phyloP scores from a whole-genome alignment of 2,329 filamentous ascomycete species.

The Penicillium hordei region DNA sequence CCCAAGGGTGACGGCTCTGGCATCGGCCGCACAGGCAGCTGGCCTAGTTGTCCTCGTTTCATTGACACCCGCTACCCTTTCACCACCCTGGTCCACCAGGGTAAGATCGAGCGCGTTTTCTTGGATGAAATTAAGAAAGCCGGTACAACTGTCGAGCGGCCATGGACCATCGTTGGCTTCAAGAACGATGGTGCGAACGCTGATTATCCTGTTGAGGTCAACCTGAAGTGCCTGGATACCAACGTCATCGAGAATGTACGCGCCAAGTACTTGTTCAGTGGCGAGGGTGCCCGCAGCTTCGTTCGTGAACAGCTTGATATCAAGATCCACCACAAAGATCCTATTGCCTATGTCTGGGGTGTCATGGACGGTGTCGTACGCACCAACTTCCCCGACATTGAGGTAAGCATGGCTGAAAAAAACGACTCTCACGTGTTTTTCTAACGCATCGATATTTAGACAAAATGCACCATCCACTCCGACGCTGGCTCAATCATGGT shows the following conservation, averaged over 20 bases:
- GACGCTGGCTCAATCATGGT: conserved; percentile 65
- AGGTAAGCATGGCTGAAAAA: conserved; percentile 40
- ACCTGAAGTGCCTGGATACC: conserved; percentile 74
- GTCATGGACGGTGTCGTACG: conserved; percentile 66
- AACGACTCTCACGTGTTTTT: not conserved
- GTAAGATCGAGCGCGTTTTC: conserved; percentile 62
- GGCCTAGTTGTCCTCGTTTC: conserved; percentile 86
- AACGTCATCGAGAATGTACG: conserved; percentile 64
- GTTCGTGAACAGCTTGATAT: conserved; percentile 65
- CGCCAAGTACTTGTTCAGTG: conserved; percentile 63
- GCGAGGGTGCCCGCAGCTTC: conserved; percentile 62
- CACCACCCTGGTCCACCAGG: conserved; percentile 63
- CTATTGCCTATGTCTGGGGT: conserved; percentile 64
- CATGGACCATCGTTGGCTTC: conserved; percentile 63
- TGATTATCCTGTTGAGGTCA: conserved; percentile 77
- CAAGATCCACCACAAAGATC: conserved; percentile 63
- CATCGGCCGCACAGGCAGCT: conserved; percentile 63
- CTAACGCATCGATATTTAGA: conserved; percentile 39
- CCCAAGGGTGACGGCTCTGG: conserved; percentile 53
- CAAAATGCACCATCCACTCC: conserved; percentile 68
- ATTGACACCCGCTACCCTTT: conserved; percentile 65
- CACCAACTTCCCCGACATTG: conserved; percentile 64
- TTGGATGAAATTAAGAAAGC: conserved; percentile 62
- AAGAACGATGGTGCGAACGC: conserved; percentile 60
- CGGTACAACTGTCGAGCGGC: conserved; percentile 56